Base-by-base conservation (phyloP, 371 early-diverging fungal genomes). In the Mortierella sp. region DNA sequence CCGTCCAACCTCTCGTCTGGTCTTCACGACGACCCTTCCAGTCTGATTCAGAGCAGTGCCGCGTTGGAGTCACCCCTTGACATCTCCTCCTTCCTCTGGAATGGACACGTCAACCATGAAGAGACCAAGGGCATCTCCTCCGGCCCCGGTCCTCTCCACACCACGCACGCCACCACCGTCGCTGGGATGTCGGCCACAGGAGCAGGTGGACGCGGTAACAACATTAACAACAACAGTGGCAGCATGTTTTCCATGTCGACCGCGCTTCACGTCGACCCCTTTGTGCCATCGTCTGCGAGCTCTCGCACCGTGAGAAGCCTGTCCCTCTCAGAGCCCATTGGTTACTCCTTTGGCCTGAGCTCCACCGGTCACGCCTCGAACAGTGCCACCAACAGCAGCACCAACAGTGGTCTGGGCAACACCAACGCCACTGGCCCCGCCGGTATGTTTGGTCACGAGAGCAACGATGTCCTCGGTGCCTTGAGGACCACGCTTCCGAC, bases 41-140 rank as follows among this genome's bases (percentile, higher is more conserved):
- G 37, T 37, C 37, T 37, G 37, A 37, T 37, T 37, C 37, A 37
- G 37, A 9, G 46, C 44, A 25, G 53, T 12, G 47, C 46, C 30
- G 62, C 59, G 43, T 56, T 66, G 14, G 71, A 70, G 15, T 61
- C 71, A 15, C 72, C 76, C 16, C 57, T 76, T 57, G 53, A 47
- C 30, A 14, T 76, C 46, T 63, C 71, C 14, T 76, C 76, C 5
- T 76, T 71, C 21, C 58, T 76, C 19, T 76, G 76, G 76, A 60
- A 48, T 26, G 68, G 57, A 26, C 61, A 46, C 45, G 65, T 59
- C 15, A 14, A 60, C n/a, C n/a, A n/a, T 4, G 66, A 60, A n/a
- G 57, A 67, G 29, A 57, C 28, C 56, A 47, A 43, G 21, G 12
- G 45, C 56, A 21, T 26, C 43, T 30, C 60, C 59, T 4, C 23